Evolutionary conservation across 148 eudicot species (phyloP), one percentile per base, ranked within the genome.

Genomic region (Mesembryanthemum crystallinum): DNA sequence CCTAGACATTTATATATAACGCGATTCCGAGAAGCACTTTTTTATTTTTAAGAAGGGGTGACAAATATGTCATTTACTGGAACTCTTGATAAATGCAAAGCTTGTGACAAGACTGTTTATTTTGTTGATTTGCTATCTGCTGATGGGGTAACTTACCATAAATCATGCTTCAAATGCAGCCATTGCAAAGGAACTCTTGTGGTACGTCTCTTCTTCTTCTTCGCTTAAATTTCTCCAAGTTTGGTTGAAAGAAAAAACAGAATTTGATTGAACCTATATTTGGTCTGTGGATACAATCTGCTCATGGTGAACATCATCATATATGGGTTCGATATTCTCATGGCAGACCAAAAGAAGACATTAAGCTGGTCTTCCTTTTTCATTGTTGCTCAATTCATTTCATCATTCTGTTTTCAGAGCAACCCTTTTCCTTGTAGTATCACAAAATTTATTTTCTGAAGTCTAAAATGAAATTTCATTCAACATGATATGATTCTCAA

Each of bases 181-280:
- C 99, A 95, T 59, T 95, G 99, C 92, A 92, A 95, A 71, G 97
- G 97, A 47, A 90, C 91, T 54, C 97, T 95, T 51, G 96, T 91
- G 88, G 99, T 95, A 78, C 30, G 63, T 43, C 10, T 62, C 35
- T 71, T 18, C 35, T 54, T 54, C n/a, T 54, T 54, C 6, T 4
- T 20, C 58, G 17, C 13, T 23, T 54, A n/a, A n/a, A n/a, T n/a
- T n/a, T n/a, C n/a, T n/a, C n/a, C n/a, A n/a, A n/a, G n/a, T n/a
- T n/a, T n/a, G n/a, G n/a, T n/a, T n/a, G n/a, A n/a, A n/a, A n/a
- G n/a, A n/a, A n/a, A n/a, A n/a, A n/a, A n/a, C n/a, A n/a, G n/a
- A n/a, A n/a, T n/a, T n/a, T n/a, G n/a, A n/a, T n/a, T n/a, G n/a
- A n/a, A n/a, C n/a, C n/a, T n/a, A n/a, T n/a, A n/a, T n/a, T n/a